Conservation (phyloP, 2,329 filamentous ascomycete species). For the Neonectria hederae region DNA sequence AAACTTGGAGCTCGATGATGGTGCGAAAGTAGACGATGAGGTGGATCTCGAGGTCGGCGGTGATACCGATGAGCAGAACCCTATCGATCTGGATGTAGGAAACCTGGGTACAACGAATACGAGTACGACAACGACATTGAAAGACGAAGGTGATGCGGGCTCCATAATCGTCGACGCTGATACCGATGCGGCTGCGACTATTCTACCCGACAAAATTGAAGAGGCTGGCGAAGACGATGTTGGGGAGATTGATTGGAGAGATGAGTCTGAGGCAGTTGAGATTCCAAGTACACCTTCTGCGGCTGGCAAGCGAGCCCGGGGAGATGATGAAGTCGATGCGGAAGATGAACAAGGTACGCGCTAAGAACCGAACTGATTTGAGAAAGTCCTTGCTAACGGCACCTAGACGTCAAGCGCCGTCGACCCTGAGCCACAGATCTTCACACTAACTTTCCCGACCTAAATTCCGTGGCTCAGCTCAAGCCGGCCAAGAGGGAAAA, state of each 20-base stretch:
- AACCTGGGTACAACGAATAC: constrained; percentile 35
- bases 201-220: constrained; percentile 35
- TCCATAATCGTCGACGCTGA: constrained; percentile 37
- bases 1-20: constrained; percentile 39
- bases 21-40: constrained; percentile 29
- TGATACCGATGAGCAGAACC: constrained; percentile 28
- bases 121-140: constrained; percentile 47
- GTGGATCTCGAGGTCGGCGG: constrained; percentile 29
- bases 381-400: constrained; percentile 42
- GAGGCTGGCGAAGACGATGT: constrained; percentile 33
- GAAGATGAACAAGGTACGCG: constrained; percentile 48
- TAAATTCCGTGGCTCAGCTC: constrained; percentile 14
- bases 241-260: constrained; percentile 46
- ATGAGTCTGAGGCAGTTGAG: constrained; percentile 38
- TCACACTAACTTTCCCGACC: constrained; percentile 33
- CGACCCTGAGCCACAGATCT: constrained; percentile 42
- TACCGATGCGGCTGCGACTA: constrained; percentile 31
- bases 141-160: constrained; percentile 45
- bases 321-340: constrained; percentile 42
- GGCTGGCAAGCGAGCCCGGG: constrained; percentile 42
- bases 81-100: constrained; percentile 20
- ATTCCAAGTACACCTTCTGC: constrained; percentile 31
- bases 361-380: neutral
- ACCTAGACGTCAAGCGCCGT: constrained; percentile 61
- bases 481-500: constrained; percentile 23